Base-by-base conservation (phyloP, 108 stramenopile genomes). In the Nitzschia sp. region DNA sequence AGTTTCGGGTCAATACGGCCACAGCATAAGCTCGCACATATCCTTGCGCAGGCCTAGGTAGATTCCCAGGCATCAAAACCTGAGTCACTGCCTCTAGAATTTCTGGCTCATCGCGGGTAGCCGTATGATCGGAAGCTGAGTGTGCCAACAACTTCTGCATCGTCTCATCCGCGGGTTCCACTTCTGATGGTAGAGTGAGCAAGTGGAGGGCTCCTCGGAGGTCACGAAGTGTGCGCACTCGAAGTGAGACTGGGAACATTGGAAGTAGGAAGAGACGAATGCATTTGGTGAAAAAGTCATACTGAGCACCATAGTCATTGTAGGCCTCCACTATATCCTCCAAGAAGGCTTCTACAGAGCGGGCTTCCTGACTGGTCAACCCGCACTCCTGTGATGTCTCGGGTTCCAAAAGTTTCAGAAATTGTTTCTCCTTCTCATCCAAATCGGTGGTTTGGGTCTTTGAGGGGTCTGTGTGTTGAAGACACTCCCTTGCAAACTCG, bases 241-340 rank as follows among this genome's bases (percentile, higher is more conserved):
- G 82, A 51, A 84, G 73, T 51, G 69, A 69, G 6, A 74, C 37
- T 26, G 90, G 90, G 60, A 92, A 88, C 22, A 71, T 55, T 19
- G 89, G 85, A 17, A 77, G 41, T 38, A 94, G 67, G 38, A 94
- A 80, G 21, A 86, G 65, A 10, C 90, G 64, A 50, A 94, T 79
- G 67, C 82, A 84, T 37, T 71, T 78, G 0, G 84, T 82, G 60
- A 83, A 89, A 2, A 65, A 51, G 9, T 75, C 75, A 58, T 90
- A 92, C 65, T 92, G 90, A 10, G 88, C 93, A 51, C 90, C 90
- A 53, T 88, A 87, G 46, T 91, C 89, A 15, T 80, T 75, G 71
- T 76, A 94, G 7, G 83, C 67, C 39, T 78, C 70, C 64, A 82
- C 87, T 53, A 92, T 29, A 67, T 94, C 93, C 56, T 75, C 75